phyloP scores from a whole-genome alignment of 306 rosid species.

The Hippophae gyantsensis region DNA sequence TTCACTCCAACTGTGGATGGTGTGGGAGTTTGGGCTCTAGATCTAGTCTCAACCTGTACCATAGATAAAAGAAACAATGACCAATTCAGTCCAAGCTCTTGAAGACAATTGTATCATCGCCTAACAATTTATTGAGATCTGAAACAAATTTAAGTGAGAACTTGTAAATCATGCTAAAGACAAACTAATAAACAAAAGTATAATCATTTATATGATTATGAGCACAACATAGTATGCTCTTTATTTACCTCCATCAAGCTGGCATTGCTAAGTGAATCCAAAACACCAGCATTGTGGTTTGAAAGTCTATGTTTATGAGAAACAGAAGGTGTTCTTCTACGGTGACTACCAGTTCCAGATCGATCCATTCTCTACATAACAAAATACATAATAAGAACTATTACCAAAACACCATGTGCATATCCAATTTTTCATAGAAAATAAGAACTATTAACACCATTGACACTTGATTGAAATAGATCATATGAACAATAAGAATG shows the following conservation, averaged over 20 bases:
- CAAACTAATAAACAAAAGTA: background rate
- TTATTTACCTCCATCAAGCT: conserved; percentile 52
- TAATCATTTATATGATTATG: background rate
- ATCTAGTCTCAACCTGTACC: conserved; percentile 37
- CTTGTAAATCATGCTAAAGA: too few species aligned
- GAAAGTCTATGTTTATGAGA: conserved; percentile 26
- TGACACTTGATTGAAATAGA: too few species aligned
- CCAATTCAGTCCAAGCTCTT: too few species aligned
- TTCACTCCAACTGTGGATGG: conserved; percentile 28
- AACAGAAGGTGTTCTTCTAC: conserved; percentile 41
- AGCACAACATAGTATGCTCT: background rate
- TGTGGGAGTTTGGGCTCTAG: conserved; percentile 20
- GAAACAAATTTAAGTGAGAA: too few species aligned
- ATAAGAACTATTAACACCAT: too few species aligned
- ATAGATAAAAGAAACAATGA: too few species aligned
- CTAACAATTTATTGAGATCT: too few species aligned
- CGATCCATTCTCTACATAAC: conserved; percentile 27
- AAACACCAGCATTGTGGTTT: conserved; percentile 32
- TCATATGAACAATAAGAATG: too few species aligned
- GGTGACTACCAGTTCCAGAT: conserved; percentile 36
- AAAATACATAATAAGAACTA: conserved; percentile 2
- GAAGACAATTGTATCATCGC: too few species aligned
- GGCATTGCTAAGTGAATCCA: conserved; percentile 31
- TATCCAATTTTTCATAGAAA: background rate
- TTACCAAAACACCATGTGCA: background rate